Evolutionary conservation across 2,329 filamentous ascomycete genomes (phyloP), one percentile per base, ranked within the genome.

Genomic region (Xylariaceae sp.): DNA sequence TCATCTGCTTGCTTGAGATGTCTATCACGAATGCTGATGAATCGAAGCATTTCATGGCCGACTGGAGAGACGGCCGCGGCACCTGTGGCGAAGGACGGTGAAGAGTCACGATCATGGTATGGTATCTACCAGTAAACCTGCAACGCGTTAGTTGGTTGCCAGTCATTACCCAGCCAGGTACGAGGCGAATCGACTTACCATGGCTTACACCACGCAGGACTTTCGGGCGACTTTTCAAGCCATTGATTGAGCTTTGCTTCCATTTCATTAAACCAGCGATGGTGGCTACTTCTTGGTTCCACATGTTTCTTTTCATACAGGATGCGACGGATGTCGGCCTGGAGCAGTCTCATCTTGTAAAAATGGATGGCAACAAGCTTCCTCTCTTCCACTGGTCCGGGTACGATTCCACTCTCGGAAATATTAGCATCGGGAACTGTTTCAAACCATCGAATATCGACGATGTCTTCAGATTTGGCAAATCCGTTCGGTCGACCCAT

Each of bases 281-380:
- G 87, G 38, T 82, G 77, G 61, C 96, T 90, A 63, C 86, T 81
- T 46, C 81, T 82, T 0, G 92, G 91, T 44, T 89, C 85, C 0
- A 82, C 72, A 40, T 86, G 80, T 68, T 94, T 94, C 67, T 85
- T 86, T 59, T 95, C 86, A 65, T 99, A 97, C 1, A 97, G 74
- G 6, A 84, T 86, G 50, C 90, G 82, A 49, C 90, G 80, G 39
- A 96, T 94, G 68, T 97, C 92, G 12, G 91, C 82, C 66, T 96
- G 91, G 11, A 91, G 74, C 50, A 95, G 70, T 48, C 90, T 80
- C 89, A 96, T 95, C 64, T 89, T 92, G 73, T 90, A 90, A 61
- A 95, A 94, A 66, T 99, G 92, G 53, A 96, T 90, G 2, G 90
- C 86, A 22, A 95, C 85, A 60, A 89, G 82, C 67, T 99, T 99